Base-by-base conservation (phyloP, 2,329 filamentous ascomycete genomes). In the Xylaria sp. region DNA sequence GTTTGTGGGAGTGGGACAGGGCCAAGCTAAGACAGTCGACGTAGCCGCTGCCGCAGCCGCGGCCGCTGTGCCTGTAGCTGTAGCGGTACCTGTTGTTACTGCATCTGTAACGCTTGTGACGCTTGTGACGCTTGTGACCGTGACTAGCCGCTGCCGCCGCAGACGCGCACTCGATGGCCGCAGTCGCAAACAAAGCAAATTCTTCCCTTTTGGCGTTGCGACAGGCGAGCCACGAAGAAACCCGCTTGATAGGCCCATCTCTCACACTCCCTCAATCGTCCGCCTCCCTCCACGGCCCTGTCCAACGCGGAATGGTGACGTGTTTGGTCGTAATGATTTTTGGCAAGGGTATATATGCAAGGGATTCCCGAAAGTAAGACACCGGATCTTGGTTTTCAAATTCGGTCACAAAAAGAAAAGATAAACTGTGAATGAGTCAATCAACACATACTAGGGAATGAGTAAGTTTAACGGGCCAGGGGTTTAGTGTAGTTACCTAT, bases 141-240 rank as follows among this genome's bases (percentile, higher is more conserved):
- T 57, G 6, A 30, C 65, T 59, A 65, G 68, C 59, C 61, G 65
- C 58, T 48, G 67, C 57, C 67, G 67, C 57, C 43, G n/a, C 53
- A 67, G 53, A 62, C 63, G 62, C 63, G 41, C 52, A 60, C 28
- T 23, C 10, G 48, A 50, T 2, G 8, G 41, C n/a, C 20, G 39
- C 52, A 52, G 46, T 34, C 60, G 68, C 59, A 64, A 25, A 34
- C 43, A 64, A 15, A 25, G 45, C 52, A 62, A 34, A 41, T 48
- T 68, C 59, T 32, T 66, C 20, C 32, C 46, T 45, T 18, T 20
- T 48, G 39, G 48, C 23, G 28, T 45, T 46, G 65, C 25, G 32
- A 43, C 12, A 30, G 32, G 34, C 28, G 62, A 65, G 60, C 61
- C 36, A 56, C 43, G 62, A 53, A 59, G 53, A 46, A 68, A 46